Base-by-base conservation (phyloP, 345 rosid genomes). In the Cardamine chenopodiifolia region DNA sequence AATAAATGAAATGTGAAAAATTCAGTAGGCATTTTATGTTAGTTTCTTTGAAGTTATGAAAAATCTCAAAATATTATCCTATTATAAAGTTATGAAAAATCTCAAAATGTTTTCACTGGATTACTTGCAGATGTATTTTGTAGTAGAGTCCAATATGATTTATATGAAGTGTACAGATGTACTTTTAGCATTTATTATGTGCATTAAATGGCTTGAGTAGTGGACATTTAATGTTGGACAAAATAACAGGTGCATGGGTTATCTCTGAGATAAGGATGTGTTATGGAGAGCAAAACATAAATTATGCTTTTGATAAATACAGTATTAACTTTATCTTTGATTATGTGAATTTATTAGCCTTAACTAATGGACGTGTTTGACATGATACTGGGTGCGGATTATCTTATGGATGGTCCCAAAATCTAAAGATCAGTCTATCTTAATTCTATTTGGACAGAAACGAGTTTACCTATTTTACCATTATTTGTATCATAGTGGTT, bases 181-280 rank as follows among this genome's bases (percentile, higher is more conserved):
- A 44, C 49, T 22, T 74, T 35, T n/a, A 26, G 54, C 73, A 75
- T 26, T 59, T 74, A 74, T 14, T 3, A 58, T 58, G 53, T 9
- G 67, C 60, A 74, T 1, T 66, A 58, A 66, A 74, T 66, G 53
- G 57, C 10, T 20, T n/a, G 47, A 29, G 48, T 44, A 19, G 26
- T 31, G 64, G 48, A 18, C 62, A 49, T 48, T 66, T 20, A 48
- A 74, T 58, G 73, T 28, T 47, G 32, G 61, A 39, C 54, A 14
- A 67, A 74, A 35, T 66, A 66, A 37, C 44, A 18, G 42, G 53
- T 73, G 71, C 32, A 25, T 73, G 65, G 9, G 64, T 73, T 19
- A 31, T 34, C 44, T 63, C 56, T 63, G 45, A 63, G 77, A 73
- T 54, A 48, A 47, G 14, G 44, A 62, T 62, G 25, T 18, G 18